These are phyloP conservation scores for Fusarium sp. DNA, from an alignment of 2,329 filamentous ascomycete species.

Conservation along the genomic window DNA sequence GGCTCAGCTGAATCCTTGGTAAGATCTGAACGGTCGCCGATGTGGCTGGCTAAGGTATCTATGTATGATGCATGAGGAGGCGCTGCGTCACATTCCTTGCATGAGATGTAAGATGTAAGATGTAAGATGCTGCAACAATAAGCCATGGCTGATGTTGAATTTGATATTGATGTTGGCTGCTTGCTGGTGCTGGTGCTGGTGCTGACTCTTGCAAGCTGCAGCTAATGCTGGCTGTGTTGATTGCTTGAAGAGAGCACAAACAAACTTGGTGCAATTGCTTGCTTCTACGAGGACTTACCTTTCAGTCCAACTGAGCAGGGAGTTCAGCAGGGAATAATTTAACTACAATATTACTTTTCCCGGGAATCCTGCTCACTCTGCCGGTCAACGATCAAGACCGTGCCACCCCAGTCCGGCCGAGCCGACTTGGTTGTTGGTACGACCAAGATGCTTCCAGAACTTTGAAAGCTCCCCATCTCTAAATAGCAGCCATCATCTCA, in stretches of 20 bases:
- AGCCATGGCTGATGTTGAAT: not conserved
- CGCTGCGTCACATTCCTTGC: slow-evolving; percentile 5
- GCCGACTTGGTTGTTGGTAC: not conserved
- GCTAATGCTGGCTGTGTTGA: no score
- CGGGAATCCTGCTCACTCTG: not conserved
- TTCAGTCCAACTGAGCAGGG: no score
- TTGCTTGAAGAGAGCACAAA: no score
- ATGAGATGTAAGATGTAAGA: no score
- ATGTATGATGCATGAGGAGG: not conserved
- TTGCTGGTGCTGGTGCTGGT: not conserved
- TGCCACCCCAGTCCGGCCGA: slow-evolving; percentile 20
- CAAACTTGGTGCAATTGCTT: no score
- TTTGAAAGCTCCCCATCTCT: slow-evolving; percentile 8
- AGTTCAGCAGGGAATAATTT: not conserved
- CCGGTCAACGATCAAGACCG: slow-evolving; percentile 3
- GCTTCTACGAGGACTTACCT: no score
- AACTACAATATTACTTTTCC: not conserved
- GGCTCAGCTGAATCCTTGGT: slow-evolving; percentile 2
- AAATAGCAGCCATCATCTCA: slow-evolving; percentile 34
- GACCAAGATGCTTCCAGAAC: slow-evolving; percentile 13
- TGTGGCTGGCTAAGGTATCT: slow-evolving; percentile 3
- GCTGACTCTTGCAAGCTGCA: no score
- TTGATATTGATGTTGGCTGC: not conserved
- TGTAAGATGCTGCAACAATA: no score
- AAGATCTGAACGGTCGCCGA: slow-evolving; percentile 2